phyloP scores from a whole-genome alignment of 805 yeast species.

The Cephaloascus fragrans region DNA sequence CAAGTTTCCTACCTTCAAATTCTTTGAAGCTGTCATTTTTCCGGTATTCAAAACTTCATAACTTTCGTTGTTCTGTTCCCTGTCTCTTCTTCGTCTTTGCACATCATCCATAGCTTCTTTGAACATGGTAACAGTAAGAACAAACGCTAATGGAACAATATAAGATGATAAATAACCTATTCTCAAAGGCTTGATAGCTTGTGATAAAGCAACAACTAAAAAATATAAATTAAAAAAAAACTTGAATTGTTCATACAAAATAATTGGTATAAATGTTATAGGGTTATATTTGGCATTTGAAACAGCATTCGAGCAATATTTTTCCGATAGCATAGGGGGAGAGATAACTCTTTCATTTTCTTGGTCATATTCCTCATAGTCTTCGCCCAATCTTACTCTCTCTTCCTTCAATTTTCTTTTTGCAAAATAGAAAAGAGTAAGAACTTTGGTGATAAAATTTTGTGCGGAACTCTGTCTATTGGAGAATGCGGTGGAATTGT shows the following conservation, averaged over 20 bases:
- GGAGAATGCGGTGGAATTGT: constrained; percentile 10
- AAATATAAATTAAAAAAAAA: constrained; percentile 93
- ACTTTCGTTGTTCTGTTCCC: constrained; percentile 75
- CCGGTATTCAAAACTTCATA: constrained; percentile 54
- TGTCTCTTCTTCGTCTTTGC: constrained; percentile 81
- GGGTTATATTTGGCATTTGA: constrained; percentile 94
- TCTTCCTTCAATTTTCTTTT: constrained; percentile 16
- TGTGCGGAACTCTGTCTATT: constrained; percentile 5
- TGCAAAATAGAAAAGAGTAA: constrained; percentile 14
- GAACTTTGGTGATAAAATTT: constrained; percentile 4
- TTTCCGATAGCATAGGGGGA: constrained; percentile 21
- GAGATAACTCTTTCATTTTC: constrained; percentile 25
- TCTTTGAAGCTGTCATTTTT: constrained; percentile 36
- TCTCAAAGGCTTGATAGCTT: constrained; percentile 77
- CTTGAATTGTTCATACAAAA: constrained; percentile 92
- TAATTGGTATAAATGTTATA: constrained; percentile 76
- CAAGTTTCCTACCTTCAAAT: constrained; percentile 78
- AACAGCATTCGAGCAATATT: constrained; percentile 61
- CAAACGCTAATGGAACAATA: constrained; percentile 90
- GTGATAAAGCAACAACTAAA: constrained; percentile 87
- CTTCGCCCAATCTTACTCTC: constrained; percentile 6
- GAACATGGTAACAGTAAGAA: constrained; percentile 82
- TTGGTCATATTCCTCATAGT: neutral
- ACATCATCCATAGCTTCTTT: constrained; percentile 95
- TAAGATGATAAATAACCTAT: constrained; percentile 92